These are phyloP conservation scores for Santalum album DNA, from an alignment of 164 flowering plant genomes.

Conservation along the genomic window DNA sequence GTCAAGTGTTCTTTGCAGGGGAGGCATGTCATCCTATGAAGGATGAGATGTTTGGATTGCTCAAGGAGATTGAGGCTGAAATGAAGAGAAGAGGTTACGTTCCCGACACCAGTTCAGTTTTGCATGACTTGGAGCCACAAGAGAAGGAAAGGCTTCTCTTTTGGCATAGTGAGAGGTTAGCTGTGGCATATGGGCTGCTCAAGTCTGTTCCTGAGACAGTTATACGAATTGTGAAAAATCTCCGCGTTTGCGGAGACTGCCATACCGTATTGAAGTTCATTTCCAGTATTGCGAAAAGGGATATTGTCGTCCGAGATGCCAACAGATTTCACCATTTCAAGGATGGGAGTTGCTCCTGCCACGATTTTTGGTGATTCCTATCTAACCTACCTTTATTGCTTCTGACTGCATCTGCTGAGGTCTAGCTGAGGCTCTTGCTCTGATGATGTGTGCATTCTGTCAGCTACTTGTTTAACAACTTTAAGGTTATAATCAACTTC, in stretches of 20 bases:
- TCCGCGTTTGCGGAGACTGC: slow-evolving; percentile 74
- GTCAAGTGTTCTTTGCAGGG: slow-evolving; percentile 62
- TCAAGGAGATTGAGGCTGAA: slow-evolving; percentile 44
- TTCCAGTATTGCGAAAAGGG: slow-evolving; percentile 36
- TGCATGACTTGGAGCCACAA: slow-evolving; percentile 63
- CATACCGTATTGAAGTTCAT: slow-evolving; percentile 56
- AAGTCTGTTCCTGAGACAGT: slow-evolving; percentile 51
- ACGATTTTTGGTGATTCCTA: slow-evolving; percentile 68
- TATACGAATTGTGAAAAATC: slow-evolving; percentile 62
- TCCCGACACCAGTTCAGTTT: slow-evolving; percentile 64
- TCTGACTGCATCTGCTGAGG: too few species aligned
- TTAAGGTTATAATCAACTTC: too few species aligned
- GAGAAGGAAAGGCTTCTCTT: slow-evolving; percentile 67
- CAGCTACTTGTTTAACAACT: too few species aligned
- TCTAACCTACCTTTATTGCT: too few species aligned
- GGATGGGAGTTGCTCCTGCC: slow-evolving; percentile 65
- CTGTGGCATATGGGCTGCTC: slow-evolving; percentile 72
- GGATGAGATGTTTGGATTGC: slow-evolving; percentile 44
- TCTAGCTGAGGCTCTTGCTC: too few species aligned
- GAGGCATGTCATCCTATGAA: slow-evolving; percentile 48
- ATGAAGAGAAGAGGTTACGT: slow-evolving; percentile 75
- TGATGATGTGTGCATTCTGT: too few species aligned
- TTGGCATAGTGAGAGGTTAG: slow-evolving; percentile 79
- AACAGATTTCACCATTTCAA: slow-evolving; percentile 75
- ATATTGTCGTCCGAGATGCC: slow-evolving; percentile 66